Evolutionary conservation across 352 stramenopile genomes (phyloP), one percentile per base, ranked within the genome.

Genomic region (Pythium rhizo-oryzae): DNA sequence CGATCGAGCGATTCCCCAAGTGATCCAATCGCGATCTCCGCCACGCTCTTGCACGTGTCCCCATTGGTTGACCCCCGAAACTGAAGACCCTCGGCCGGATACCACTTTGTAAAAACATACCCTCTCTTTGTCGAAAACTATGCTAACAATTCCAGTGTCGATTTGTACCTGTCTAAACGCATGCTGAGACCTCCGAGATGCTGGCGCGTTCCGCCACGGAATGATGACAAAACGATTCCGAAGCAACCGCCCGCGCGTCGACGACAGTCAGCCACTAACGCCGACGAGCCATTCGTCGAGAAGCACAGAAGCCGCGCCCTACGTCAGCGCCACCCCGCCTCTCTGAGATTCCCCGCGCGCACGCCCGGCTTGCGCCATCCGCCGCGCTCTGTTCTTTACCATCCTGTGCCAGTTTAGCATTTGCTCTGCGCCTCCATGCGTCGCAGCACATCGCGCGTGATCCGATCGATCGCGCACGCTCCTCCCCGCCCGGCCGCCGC

Each of bases 151-250:
- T n/a, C n/a, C n/a, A 19, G 23, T 30, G 19, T 30, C 0, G 1
- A n/a, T 46, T 12, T 43, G 5, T 37, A 50, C 39, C 43, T 63
- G 25, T 62, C 46, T 25, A 55, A 68, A 21, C 30, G 18, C 4
- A 62, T 68, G 4, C 35, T 28, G 8, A 35, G 16, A 44, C n/a
- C 46, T 51, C 30, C 47, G 33, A 56, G 33, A 39, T 52, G 37
- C 51, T 62, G 51, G 11, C 61, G 39, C 52, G 35, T 39, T 25
- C 46, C 30, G n/a, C 11, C 44, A 21, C 6, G n/a, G 23, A 49
- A 39, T 53, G 59, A 65, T 58, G 59, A 65, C 59, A 65, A 58
- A 58, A 58, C 59, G 59, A 58, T 64, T 65, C 46, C 25, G 33
- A 23, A 58, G 55, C 60, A 53, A 44, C 24, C 50, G 55, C 52